Base-by-base conservation (phyloP, 352 stramenopile species). In the Phytophthora syringae region DNA sequence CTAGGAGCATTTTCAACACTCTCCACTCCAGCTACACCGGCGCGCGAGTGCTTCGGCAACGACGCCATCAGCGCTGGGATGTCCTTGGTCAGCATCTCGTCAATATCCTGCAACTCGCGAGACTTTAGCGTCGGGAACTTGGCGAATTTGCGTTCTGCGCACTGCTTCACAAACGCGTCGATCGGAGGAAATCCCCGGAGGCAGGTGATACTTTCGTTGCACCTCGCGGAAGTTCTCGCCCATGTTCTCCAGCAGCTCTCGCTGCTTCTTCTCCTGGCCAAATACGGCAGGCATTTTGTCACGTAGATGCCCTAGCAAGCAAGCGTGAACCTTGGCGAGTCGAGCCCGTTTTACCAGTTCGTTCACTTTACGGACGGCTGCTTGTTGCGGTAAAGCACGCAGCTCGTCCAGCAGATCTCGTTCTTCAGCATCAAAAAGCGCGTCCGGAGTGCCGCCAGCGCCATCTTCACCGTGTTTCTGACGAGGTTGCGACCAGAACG, bases 351-450 rank as follows among this genome's bases (percentile, higher is more conserved):
- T 99, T 15, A 99, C 97, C 15, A 99, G 82, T 60, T 99, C 93
- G 73, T 89, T 97, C 51, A 95, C 90, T 69, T 97, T 94, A 63
- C 97, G 88, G 55, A 99, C 90, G 3, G 97, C 97, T 2, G 97
- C 94, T 70, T 99, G 97, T 61, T 98, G 93, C 13, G 97, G 97
- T 25, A 99, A 70, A n/a, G 94, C 84, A 20, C 91, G 88, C 22
- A 99, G 74, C 66, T 99, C 98, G 32, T 91, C 97, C 83, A 99
- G 98, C 10, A 99, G 79, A 71, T 99, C 97, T 54, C 93, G 89
- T 74, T 99, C 89, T 70, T 99, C 98, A 25, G 92, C 97, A 62
- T 98, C 89, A 71, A 99, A 99, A 7, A 99, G 80, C 22, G 90
- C 84, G 30, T 77, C 69, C 0, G 69, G 69, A 11, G 69, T 77